phyloP scores from a whole-genome alignment of 148 eudicot species.

The Gaultheria prostrata region DNA sequence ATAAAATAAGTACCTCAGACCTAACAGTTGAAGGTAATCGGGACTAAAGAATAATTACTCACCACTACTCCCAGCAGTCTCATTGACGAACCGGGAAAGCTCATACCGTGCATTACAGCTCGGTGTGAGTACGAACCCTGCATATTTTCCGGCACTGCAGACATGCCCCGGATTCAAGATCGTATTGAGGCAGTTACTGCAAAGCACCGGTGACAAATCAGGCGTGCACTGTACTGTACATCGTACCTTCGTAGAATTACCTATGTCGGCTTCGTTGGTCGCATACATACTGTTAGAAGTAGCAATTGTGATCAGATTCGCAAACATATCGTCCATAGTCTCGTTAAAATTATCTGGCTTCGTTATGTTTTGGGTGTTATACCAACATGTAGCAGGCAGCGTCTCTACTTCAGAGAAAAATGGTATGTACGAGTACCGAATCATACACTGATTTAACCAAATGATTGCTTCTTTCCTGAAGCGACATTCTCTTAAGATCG shows the following conservation, averaged over 20 bases:
- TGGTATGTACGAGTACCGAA: not conserved
- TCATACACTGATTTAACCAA: not conserved
- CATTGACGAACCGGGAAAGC: not conserved
- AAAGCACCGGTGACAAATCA: slow-evolving; percentile 15
- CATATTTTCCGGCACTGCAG: slow-evolving; percentile 7
- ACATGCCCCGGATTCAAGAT: not conserved
- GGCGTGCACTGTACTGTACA: slow-evolving; percentile 26
- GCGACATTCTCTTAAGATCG: not conserved
- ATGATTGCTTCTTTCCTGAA: not conserved
- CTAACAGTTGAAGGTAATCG: too few species aligned
- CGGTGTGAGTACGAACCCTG: slow-evolving; percentile 11
- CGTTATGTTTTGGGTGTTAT: not conserved
- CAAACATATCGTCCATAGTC: not conserved
- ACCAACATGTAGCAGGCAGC: not conserved
- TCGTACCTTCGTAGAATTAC: not conserved
- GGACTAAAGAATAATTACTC: not conserved
- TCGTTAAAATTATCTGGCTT: not conserved
- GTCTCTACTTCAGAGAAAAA: not conserved
- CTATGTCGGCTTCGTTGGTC: not conserved
- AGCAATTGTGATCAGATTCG: not conserved
- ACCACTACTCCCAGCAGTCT: slow-evolving; percentile 2
- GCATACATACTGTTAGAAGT: not conserved
- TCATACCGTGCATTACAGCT: slow-evolving; percentile 30
- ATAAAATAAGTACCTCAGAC: too few species aligned
- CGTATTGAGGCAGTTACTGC: slow-evolving; percentile 19